These are phyloP conservation scores for Colletotrichum tanaceti DNA, from an alignment of 2,329 filamentous ascomycete genomes.

Conservation along the genomic window DNA sequence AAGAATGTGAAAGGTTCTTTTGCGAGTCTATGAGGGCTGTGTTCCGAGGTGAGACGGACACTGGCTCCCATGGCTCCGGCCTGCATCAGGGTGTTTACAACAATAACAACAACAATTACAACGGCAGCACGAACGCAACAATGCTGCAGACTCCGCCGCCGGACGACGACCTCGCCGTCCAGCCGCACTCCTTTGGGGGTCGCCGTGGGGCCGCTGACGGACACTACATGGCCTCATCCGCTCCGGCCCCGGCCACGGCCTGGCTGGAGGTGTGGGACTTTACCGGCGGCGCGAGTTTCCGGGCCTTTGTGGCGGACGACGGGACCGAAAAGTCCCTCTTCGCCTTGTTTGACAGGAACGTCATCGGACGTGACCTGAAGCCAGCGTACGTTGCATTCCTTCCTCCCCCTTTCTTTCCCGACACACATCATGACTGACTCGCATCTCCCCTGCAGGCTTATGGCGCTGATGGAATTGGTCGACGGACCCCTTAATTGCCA, in stretches of 20 bases:
- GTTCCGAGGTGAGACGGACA: constrained; percentile 95
- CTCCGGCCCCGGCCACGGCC: constrained; percentile 54
- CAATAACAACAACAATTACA: constrained; percentile 40
- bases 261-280: constrained; percentile 91
- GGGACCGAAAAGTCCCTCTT: constrained; percentile 81
- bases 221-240: constrained; percentile 40
- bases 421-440: constrained; percentile 44
- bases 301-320: constrained; percentile 82
- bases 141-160: constrained; percentile 64
- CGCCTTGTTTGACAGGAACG: constrained; percentile 82
- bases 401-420: background rate
- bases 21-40: constrained; percentile 93
- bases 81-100: constrained; percentile 78
- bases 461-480: constrained; percentile 90
- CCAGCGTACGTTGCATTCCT: constrained; percentile 74
- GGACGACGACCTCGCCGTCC: constrained; percentile 57
- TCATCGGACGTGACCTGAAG: constrained; percentile 83
- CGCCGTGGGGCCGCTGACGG: constrained; percentile 16
- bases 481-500: constrained; percentile 80
- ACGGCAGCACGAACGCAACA: constrained; percentile 20
- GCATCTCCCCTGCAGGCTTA: constrained; percentile 66
- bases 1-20: constrained; percentile 99
- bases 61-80: constrained; percentile 82
- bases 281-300: constrained; percentile 83
- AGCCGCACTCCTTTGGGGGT: constrained; percentile 42